phyloP scores from a whole-genome alignment of 2,329 filamentous ascomycete species.

The Xylaria sp. region DNA sequence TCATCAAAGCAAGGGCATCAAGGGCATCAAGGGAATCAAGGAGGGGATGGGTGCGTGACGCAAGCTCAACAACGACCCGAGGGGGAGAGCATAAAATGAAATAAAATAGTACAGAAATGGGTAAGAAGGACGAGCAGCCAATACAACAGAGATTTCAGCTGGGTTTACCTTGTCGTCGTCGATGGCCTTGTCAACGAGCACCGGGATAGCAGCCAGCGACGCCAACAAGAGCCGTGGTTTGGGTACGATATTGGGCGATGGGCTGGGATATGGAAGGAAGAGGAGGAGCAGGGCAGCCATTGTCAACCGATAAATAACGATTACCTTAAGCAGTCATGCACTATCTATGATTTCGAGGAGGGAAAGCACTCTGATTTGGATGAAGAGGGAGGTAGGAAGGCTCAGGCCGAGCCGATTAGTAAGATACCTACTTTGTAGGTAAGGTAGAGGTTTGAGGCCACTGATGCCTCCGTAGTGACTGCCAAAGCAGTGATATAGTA shows the following conservation, averaged over 20 bases:
- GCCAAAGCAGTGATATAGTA: not conserved
- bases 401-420: not conserved
- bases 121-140: conserved; percentile 41
- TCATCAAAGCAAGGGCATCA: conserved; percentile 36
- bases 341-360: not conserved
- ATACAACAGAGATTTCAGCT: conserved; percentile 21
- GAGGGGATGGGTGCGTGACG: conserved; percentile 23
- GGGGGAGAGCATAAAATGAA: conserved; percentile 42
- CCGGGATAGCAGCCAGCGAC: conserved; percentile 34
- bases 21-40: conserved; percentile 3
- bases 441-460: not conserved
- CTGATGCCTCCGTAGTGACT: not conserved
- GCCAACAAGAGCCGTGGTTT: conserved; percentile 32
- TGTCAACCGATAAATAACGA: conserved; percentile 18
- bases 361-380: conserved; percentile 24
- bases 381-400: conserved; percentile 21
- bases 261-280: conserved; percentile 16
- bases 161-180: conserved; percentile 33
- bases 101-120: conserved; percentile 45
- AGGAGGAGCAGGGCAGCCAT: conserved; percentile 15
- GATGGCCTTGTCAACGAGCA: conserved; percentile 33
- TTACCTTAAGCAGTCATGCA: not conserved
- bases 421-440: not conserved
- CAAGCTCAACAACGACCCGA: conserved; percentile 23
- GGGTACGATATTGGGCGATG: conserved; percentile 34